phyloP scores from a whole-genome alignment of 164 flowering plant genomes.

The Buxus sempervirens region DNA sequence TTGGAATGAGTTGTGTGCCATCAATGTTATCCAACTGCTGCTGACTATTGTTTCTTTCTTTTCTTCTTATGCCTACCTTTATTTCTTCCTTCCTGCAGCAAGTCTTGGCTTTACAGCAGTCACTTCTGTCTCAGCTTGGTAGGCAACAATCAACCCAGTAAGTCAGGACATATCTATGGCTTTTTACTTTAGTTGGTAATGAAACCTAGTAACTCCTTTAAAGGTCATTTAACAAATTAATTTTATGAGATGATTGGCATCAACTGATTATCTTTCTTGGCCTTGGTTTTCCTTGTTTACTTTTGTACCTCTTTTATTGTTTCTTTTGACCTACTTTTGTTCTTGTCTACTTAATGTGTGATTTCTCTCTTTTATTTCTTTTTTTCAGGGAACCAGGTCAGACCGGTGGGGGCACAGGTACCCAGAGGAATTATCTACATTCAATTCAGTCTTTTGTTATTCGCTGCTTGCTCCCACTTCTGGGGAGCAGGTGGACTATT shows the following conservation, averaged over 20 bases:
- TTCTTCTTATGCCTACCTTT: background rate
- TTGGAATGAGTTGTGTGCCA: background rate
- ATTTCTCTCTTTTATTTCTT: background rate
- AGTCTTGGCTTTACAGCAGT: conserved; percentile 58
- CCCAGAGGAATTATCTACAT: background rate
- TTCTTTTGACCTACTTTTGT: background rate
- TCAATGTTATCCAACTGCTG: background rate
- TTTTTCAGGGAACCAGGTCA: conserved; percentile 53
- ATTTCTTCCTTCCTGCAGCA: conserved; percentile 37
- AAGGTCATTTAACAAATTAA: background rate
- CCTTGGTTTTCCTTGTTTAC: background rate
- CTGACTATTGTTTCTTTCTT: background rate
- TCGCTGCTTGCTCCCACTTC: background rate
- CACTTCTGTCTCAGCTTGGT: conserved; percentile 41
- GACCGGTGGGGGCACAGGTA: conserved; percentile 52
- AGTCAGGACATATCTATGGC: conserved; percentile 16
- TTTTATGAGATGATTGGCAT: background rate
- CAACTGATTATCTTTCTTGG: background rate
- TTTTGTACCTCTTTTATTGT: background rate
- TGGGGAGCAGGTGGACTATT: too few species aligned
- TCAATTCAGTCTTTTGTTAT: background rate
- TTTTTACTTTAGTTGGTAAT: background rate
- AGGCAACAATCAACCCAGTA: conserved; percentile 48
- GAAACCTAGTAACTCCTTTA: background rate
- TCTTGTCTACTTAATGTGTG: background rate